Base-by-base conservation (phyloP, 192 early-diverging fungal genomes). In the Coemansia sp. region DNA sequence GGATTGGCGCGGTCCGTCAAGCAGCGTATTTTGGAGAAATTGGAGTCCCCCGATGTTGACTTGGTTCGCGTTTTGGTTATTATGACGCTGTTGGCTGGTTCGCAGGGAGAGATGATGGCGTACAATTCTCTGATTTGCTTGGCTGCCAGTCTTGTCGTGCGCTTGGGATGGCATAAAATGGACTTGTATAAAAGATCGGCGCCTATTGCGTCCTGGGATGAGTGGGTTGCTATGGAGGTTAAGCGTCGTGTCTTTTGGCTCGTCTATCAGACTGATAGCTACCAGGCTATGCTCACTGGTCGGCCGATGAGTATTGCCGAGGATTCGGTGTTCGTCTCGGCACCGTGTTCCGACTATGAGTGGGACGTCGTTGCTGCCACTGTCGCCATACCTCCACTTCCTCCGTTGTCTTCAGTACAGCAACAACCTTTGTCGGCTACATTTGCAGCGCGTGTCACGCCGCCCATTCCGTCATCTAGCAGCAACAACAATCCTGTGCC, bases 101-200 rank as follows among this genome's bases (percentile, higher is more conserved):
- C 74, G 29, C 66, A 65, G 60, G 79, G 79, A 67, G 79, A 82
- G 43, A 60, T 76, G 46, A 62, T 76, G 60, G 60, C 79, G 57
- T 82, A 82, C 68, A 82, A 82, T 67, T 82, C 79, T 70, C 70
- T 82, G 36, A 82, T 82, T 38, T 76, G 74, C 40, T 59, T 82
- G 22, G 74, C 79, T 1, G 74, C 79, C 36, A 82, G 79, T 51
- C 60, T 82, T 19, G 74, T 82, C 20, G 74, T 76, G 24, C 74
- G 74, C 15, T 39, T 76, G 40, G 79, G 79, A 11, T 76, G 73
- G 70, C 79, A 82, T 60, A 61, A 76, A 49, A 58, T 82, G 56
- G 79, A 82, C 20, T 57, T 82, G 37, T 82, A 82, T 39, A 57
- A 59, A 56, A 70, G 79, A 9, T 62, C 70, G 58, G 49, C 70